These are phyloP conservation scores for Globisporangium cylindrosporum DNA, from an alignment of 352 stramenopile genomes.

Conservation along the genomic window DNA sequence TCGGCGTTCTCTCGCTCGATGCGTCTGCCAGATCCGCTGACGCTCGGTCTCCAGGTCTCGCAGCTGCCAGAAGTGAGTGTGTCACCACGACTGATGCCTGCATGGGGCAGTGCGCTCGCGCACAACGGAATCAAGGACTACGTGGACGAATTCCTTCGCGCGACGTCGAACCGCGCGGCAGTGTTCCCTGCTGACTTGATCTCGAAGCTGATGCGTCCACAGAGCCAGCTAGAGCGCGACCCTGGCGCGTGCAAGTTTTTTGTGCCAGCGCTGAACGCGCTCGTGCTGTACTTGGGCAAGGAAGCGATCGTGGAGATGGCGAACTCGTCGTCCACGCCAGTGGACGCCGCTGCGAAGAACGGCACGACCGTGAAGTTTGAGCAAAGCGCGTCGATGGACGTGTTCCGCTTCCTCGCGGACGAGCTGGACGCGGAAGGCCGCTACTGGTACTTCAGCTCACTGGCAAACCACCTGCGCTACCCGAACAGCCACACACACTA, in stretches of 20 bases:
- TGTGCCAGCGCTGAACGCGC: slow-evolving; percentile 93
- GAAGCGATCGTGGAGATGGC: slow-evolving; percentile 83
- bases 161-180: slow-evolving; percentile 81
- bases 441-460: slow-evolving; percentile 98
- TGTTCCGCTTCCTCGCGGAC: slow-evolving; percentile 96
- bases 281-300: slow-evolving; percentile 85
- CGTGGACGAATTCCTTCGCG: slow-evolving; percentile 95
- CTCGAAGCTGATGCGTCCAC: slow-evolving; percentile 65
- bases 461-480: slow-evolving; percentile 99
- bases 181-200: slow-evolving; percentile 85
- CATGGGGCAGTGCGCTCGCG: slow-evolving; percentile 92
- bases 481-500: slow-evolving; percentile 99
- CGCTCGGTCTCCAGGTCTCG: slow-evolving; percentile 97
- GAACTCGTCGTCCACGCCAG: slow-evolving; percentile 25
- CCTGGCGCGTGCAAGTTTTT: slow-evolving; percentile 79
- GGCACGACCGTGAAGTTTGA: slow-evolving; percentile 73
- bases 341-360: slow-evolving; percentile 2
- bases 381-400: slow-evolving; percentile 86
- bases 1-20: slow-evolving; percentile 97
- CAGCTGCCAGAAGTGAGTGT: slow-evolving; percentile 95
- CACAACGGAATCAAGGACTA: slow-evolving; percentile 90
- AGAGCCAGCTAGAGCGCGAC: slow-evolving; percentile 65
- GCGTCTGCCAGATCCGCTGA: slow-evolving; percentile 97
- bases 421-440: slow-evolving; percentile 93
- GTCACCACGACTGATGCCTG: slow-evolving; percentile 92